Evolutionary conservation across 75 land plant genomes (phyloP), one percentile per base, ranked within the genome.

Genomic region (Pinus albicaulis): DNA sequence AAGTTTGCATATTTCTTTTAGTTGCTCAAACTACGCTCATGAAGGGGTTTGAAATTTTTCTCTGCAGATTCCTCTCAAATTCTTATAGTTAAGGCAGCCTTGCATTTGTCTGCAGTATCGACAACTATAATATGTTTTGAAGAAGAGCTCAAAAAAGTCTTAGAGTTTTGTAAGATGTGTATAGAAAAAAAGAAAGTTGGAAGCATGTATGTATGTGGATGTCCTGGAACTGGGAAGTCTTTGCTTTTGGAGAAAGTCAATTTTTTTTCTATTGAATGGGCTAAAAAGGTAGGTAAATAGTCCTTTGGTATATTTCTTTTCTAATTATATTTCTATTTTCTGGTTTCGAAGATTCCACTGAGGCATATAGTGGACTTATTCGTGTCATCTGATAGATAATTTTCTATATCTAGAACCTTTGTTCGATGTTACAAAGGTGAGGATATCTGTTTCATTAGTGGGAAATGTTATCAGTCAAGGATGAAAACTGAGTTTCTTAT

Each of bases 141-240:
- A 55, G 85, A 80, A 59, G 98, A 96, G 82, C 95, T 88, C 65
- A 87, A 81, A 11, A 92, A 73, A 74, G 71, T 94, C 6, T 76
- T 94, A 55, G 84, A 87, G 48, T 96, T 96, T 71, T 94, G 98
- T 79, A 92, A 92, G 82, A 15, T 73, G 8, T 79, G 86, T 72
- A 79, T 96, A 10, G 80, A 92, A 56, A 79, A 92, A 65, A 87
- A 90, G 71, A 85, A 80, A 57, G 86, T 93, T 55, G 99, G 98
- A 55, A 94, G 99, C 72, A 80, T 96, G 72, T 94, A 96, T 72
- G 86, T 92, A 8, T 96, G 98, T 83, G 99, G 99, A 25, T 93
- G 91, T 71, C 98, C 98, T 0, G 99, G 99, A 80, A 96, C 99
- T 69, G 99, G 99, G 41, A 96, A 96, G 82, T 83, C 99, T 7